Conservation (phyloP, 306 rosid species). For the Prunus davidiana region DNA sequence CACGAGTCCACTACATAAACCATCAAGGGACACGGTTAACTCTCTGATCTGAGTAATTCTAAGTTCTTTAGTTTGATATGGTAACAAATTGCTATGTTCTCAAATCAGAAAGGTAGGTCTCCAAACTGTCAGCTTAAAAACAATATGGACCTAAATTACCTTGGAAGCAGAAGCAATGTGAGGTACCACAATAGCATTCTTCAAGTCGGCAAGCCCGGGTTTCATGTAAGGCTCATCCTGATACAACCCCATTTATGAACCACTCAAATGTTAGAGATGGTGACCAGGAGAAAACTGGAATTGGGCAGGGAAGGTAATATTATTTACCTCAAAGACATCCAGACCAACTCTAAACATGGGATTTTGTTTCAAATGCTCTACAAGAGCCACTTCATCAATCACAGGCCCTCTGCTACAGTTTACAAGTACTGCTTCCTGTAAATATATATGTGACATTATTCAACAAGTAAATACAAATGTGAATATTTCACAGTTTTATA, state of each 20-base stretch:
- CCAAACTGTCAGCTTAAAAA: background rate
- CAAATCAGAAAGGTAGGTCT: background rate
- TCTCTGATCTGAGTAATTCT: conserved; percentile 6
- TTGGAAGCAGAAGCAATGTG: conserved; percentile 99
- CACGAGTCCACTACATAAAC: conserved; percentile 92
- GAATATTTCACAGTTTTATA: background rate
- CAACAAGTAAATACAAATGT: background rate
- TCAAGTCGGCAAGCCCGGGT: conserved; percentile 92
- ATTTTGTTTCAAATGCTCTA: conserved; percentile 76
- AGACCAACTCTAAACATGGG: conserved; percentile 98
- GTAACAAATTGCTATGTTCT: background rate
- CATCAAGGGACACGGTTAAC: conserved; percentile 3
- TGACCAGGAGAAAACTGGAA: background rate
- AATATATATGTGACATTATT: conserved; percentile 8
- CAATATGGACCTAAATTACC: conserved; percentile 36
- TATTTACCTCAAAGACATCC: conserved; percentile 88
- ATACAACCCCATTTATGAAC: conserved; percentile 12
- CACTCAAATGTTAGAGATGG: background rate
- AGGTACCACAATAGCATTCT: conserved; percentile 94
- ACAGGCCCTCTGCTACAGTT: conserved; percentile 99
- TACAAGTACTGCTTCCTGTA: conserved; percentile 86
- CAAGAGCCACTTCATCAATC: conserved; percentile 90
- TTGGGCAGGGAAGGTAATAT: conserved; percentile 1
- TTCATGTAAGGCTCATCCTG: conserved; percentile 98
- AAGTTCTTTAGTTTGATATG: background rate